Percentiles rank a stretch among this genome's conserved stretches.
These are phyloP conservation scores for Ochromonadaceae sp. DNA, from an alignment of 352 stramenopile genomes.

Conservation along the genomic window DNA sequence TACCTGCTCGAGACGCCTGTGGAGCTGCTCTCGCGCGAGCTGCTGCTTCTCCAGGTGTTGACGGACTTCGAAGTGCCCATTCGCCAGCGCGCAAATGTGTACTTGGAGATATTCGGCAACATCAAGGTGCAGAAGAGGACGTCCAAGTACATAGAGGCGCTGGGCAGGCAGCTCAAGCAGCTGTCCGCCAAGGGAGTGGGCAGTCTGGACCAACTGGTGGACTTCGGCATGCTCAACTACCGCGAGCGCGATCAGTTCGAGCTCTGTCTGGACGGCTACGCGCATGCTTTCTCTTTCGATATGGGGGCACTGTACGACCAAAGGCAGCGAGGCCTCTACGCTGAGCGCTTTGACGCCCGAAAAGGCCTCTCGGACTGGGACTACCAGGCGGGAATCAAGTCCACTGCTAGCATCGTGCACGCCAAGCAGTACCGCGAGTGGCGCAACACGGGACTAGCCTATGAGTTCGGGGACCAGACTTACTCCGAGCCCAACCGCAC, in stretches of 20 bases:
- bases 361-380: slow-evolving; percentile 84
- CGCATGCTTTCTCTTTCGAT: slow-evolving; percentile 47
- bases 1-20: slow-evolving; percentile 64
- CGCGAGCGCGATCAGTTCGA: slow-evolving; percentile 64
- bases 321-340: slow-evolving; percentile 67
- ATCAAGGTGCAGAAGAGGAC: slow-evolving; percentile 58
- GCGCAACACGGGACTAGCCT: slow-evolving; percentile 74
- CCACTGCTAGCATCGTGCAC: slow-evolving; percentile 66
- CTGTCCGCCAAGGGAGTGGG: slow-evolving; percentile 57
- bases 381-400: slow-evolving; percentile 46
- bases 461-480: slow-evolving; percentile 78
- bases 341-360: slow-evolving; percentile 73
- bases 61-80: slow-evolving; percentile 66
- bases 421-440: slow-evolving; percentile 71
- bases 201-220: no score
- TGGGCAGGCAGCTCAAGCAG: slow-evolving; percentile 47
- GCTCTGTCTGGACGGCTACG: slow-evolving; percentile 60
- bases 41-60: slow-evolving; percentile 65
- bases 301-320: slow-evolving; percentile 58
- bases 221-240: slow-evolving; percentile 55
- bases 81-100: slow-evolving; percentile 60
- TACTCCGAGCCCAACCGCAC: slow-evolving; percentile 73
- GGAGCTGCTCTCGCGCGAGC: slow-evolving; percentile 62
- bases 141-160: slow-evolving; percentile 52
- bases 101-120: slow-evolving; percentile 84